Evolutionary conservation across 768 basidiomycete genomes (phyloP).

Genomic region (Trametes cinnabarina): DNA sequence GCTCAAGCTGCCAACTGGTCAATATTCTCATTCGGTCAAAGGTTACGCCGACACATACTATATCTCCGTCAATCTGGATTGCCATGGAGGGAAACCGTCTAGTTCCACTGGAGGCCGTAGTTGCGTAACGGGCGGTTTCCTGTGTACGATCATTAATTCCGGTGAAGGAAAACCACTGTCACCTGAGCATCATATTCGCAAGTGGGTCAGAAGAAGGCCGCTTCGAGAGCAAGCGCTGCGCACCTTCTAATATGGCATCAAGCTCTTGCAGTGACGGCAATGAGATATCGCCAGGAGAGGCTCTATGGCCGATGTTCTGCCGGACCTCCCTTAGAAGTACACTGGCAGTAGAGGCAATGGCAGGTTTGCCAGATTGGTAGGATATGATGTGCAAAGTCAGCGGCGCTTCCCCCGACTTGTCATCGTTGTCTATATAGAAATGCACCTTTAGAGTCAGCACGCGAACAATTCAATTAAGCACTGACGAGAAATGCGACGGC

Average conservation of each 20-base stretch:
- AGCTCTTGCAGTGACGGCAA: slow-evolving; percentile 39
- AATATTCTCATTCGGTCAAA: slow-evolving; percentile 2
- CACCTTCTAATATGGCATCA: slow-evolving; percentile 61
- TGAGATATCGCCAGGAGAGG: not conserved
- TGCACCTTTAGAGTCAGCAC: not conserved
- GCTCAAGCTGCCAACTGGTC: slow-evolving; percentile 21
- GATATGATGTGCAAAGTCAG: slow-evolving; percentile 58
- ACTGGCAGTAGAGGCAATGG: slow-evolving; percentile 55
- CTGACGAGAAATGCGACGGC: slow-evolving; percentile 24
- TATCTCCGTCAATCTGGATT: slow-evolving; percentile 77
- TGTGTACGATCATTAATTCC: slow-evolving; percentile 76
- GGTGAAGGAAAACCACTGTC: slow-evolving; percentile 59
- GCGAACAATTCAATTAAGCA: not conserved
- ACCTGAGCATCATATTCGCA: slow-evolving; percentile 32
- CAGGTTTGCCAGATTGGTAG: slow-evolving; percentile 59
- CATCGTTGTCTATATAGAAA: not conserved
- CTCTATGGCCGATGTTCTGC: not conserved
- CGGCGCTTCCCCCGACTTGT: slow-evolving; percentile 11
- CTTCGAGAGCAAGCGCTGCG: not conserved
- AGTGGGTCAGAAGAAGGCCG: not conserved
- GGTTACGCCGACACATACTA: slow-evolving; percentile 49
- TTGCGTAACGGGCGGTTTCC: slow-evolving; percentile 40
- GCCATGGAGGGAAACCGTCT: slow-evolving; percentile 83
- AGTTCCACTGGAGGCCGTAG: slow-evolving; percentile 56
- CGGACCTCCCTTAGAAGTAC: slow-evolving; percentile 37